A percentile compares a stretch with the other conserved stretches of the same genome.
Conservation (phyloP, 2,329 filamentous ascomycete genomes). For the Magnaporthiopsis rhizophila region DNA sequence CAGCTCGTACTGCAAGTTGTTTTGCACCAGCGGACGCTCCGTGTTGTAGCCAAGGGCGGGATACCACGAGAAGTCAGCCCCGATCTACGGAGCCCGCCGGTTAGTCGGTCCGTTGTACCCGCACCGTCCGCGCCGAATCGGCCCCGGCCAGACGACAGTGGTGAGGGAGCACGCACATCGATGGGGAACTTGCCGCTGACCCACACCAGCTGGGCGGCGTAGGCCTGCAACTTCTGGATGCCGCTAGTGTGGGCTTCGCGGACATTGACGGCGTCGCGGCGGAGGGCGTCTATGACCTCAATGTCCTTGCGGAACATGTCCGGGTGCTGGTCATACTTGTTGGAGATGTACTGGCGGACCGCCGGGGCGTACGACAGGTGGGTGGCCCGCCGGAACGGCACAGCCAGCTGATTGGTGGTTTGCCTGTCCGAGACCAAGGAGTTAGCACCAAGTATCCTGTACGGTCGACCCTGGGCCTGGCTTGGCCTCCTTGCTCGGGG, state of each 20-base stretch:
- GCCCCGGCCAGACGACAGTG: background rate
- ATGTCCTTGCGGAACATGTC: conserved; percentile 91
- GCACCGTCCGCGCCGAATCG: background rate
- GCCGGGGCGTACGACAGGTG: conserved; percentile 70
- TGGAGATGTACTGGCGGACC: conserved; percentile 91
- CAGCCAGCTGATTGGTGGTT: conserved; percentile 55
- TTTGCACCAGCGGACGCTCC: conserved; percentile 58
- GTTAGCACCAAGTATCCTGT: background rate
- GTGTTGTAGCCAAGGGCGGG: conserved; percentile 86
- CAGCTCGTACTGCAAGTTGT: conserved; percentile 72
- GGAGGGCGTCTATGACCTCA: conserved; percentile 73
- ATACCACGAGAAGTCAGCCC: conserved; percentile 95
- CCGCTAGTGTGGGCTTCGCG: conserved; percentile 83
- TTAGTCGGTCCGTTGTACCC: background rate
- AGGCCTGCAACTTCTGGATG: conserved; percentile 78
- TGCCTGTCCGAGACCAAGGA: background rate
- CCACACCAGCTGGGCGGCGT: conserved; percentile 90
- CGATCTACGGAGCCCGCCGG: conserved; percentile 50
- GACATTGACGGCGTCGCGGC: conserved; percentile 80
- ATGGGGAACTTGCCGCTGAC: conserved; percentile 93
- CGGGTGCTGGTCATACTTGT: conserved; percentile 97
- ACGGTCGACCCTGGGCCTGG: background rate
- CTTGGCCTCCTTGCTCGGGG: background rate
- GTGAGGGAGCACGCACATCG: conserved; percentile 46
- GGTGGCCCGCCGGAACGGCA: conserved; percentile 83